phyloP scores from a whole-genome alignment of 352 stramenopile genomes.

The Globisporangium emineosum region DNA sequence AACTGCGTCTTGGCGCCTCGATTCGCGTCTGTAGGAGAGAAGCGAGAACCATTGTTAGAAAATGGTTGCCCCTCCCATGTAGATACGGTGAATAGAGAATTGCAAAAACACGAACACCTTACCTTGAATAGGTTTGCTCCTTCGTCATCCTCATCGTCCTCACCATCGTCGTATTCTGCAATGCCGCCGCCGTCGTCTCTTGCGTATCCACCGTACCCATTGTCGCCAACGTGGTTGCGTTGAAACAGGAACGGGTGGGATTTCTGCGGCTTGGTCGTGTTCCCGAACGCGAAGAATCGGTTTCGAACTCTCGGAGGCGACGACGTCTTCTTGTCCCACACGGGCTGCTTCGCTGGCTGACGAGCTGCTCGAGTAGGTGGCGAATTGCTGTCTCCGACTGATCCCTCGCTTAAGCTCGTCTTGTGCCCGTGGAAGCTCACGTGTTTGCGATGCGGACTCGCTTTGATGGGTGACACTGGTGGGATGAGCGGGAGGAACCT shows the following conservation, averaged over 20 bases:
- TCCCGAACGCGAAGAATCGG: constrained; percentile 22
- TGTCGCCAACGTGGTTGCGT: not conserved
- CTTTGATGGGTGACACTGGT: constrained; percentile 52
- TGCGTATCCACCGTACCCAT: not conserved
- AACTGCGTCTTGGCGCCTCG: constrained; percentile 25
- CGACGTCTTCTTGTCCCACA: constrained; percentile 24
- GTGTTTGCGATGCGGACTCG: constrained; percentile 37
- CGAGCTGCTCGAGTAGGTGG: not conserved
- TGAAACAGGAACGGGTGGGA: not conserved
- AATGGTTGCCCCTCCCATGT: not conserved
- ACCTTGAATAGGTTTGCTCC: constrained; percentile 16
- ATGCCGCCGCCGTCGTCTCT: not conserved
- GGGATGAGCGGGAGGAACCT: constrained; percentile 35
- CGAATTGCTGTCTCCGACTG: not conserved
- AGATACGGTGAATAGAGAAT: constrained; percentile 7
- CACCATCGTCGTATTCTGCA: not conserved
- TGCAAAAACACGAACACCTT: too few species aligned
- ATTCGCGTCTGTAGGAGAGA: constrained; percentile 18
- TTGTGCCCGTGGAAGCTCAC: constrained; percentile 24
- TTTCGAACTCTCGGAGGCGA: constrained; percentile 40
- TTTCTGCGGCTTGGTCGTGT: not conserved
- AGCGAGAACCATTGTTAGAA: not conserved
- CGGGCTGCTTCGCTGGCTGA: constrained; percentile 18
- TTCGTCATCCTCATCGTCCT: constrained; percentile 18
- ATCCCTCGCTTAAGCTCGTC: not conserved